Evolutionary conservation across 495 filamentous ascomycete species (phyloP), one percentile per base, ranked within the genome.

Genomic region (Penicillium roqueforti): DNA sequence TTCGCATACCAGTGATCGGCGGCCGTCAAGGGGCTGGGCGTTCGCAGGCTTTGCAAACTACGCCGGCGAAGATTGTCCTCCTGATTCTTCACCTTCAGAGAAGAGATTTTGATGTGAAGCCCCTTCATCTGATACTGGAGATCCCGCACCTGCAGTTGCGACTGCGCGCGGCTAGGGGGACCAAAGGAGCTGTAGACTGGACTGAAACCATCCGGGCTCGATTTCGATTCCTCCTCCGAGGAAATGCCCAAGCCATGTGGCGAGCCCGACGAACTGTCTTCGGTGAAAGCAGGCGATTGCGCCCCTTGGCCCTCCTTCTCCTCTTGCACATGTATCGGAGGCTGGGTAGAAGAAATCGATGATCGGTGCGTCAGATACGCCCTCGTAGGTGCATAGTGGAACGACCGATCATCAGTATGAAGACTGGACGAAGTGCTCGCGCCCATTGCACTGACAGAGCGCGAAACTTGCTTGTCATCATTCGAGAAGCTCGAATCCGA

Each of bases 91-190:
- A 91, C 83, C 54, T 92, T 84, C 29, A 98, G 71, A 10, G 78
- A 87, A 4, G 92, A 95, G 19, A 98, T 89, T 59, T 91, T 89
- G 46, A 92, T 93, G 61, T 92, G 91, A 22, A 98, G 75, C 57
- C 91, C 91, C 58, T 92, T 86, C 87, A 97, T 93, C 72, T 98
- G 91, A 57, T 92, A 87, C 47, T 88, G 87, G 14, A 97, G 76
- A 63, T 89, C 88, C 22, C 87, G 82, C 70, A 95, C 90, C 61
- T 91, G 88, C 23, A 80, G 74, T 29, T 84, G 81, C 10, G 73
- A 76, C 48, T 77, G 75, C 2, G 75, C 68, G 10, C 75, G 73
- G 28, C 73, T 73, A 22, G 69, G 71, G 2, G 71, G 72, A 20
- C 68, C 68, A 32, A 63, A 57, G 3, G 66, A 60, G 19, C 70